phyloP scores from a whole-genome alignment of 179 eudicot species.

The Silene vulgaris region DNA sequence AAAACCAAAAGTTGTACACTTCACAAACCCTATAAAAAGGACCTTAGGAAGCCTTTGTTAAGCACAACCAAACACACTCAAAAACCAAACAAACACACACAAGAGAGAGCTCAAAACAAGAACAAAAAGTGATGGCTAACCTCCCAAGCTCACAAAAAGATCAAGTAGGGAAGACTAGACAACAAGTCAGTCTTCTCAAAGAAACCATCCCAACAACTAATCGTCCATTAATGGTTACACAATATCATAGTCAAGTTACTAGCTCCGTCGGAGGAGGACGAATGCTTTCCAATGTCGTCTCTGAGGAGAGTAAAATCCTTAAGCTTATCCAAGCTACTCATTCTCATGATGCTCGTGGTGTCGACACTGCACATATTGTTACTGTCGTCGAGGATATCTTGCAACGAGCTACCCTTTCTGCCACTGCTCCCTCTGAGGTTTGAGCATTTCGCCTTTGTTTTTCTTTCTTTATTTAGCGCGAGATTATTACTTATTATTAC shows the following conservation, averaged over 20 bases:
- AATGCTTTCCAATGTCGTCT: slow-evolving; percentile 34
- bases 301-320: slow-evolving; percentile 59
- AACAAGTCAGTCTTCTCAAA: not conserved
- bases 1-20: too few species aligned
- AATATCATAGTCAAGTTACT: not conserved
- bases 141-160: not conserved
- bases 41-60: too few species aligned
- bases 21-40: too few species aligned
- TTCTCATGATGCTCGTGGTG: slow-evolving; percentile 55
- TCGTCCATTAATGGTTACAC: not conserved
- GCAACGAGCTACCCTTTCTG: slow-evolving; percentile 35
- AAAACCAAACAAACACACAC: not conserved
- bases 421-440: slow-evolving; percentile 18
- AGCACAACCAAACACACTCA: not conserved
- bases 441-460: not conserved
- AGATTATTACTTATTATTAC: too few species aligned
- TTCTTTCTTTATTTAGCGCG: too few species aligned
- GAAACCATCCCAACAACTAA: not conserved
- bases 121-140: not conserved
- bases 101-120: not conserved
- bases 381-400: slow-evolving; percentile 47
- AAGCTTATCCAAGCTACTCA: slow-evolving; percentile 64
- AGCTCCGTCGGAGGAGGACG: slow-evolving; percentile 31
- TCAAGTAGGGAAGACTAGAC: too few species aligned
- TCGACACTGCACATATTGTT: slow-evolving; percentile 52